Percentiles rank a stretch among this genome's conserved stretches.
Evolutionary conservation across 306 rosid genomes (phyloP).

Genomic region (Medicago arabica): DNA sequence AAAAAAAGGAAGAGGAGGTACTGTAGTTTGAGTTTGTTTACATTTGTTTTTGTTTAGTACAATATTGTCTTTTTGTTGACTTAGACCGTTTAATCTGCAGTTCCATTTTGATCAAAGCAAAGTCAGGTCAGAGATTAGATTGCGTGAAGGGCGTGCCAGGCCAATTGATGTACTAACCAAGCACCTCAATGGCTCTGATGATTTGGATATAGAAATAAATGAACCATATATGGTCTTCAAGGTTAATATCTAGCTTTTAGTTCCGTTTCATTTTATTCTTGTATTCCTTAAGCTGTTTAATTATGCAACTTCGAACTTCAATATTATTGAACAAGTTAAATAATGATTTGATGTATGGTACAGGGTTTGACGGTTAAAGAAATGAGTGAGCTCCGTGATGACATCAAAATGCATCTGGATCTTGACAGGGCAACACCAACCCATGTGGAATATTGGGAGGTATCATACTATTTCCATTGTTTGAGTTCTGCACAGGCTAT

Average conservation of each 20-base stretch:
- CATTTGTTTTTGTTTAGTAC: slow-evolving; percentile 29
- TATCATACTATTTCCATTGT: slow-evolving; percentile 43
- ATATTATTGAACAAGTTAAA: slow-evolving; percentile 27
- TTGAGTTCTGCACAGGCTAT: slow-evolving; percentile 2
- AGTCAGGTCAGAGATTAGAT: slow-evolving; percentile 93
- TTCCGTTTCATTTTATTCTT: slow-evolving; percentile 9
- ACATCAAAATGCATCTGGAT: slow-evolving; percentile 98
- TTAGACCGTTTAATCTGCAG: slow-evolving; percentile 51
- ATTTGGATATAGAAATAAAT: slow-evolving; percentile 82
- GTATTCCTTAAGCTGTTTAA: slow-evolving; percentile 5
- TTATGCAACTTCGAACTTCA: slow-evolving; percentile 15
- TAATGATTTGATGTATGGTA: slow-evolving; percentile 41
- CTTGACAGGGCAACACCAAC: slow-evolving; percentile 93
- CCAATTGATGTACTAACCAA: slow-evolving; percentile 91
- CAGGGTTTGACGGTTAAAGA: slow-evolving; percentile 98
- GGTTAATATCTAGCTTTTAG: slow-evolving; percentile 51
- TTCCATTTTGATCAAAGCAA: slow-evolving; percentile 99
- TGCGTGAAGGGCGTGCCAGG: slow-evolving; percentile 95
- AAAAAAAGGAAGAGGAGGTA: slow-evolving; percentile 98
- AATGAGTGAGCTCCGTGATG: slow-evolving; percentile 95
- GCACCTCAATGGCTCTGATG: slow-evolving; percentile 86
- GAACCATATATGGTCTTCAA: slow-evolving; percentile 96
- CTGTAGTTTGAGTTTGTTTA: slow-evolving; percentile 28
- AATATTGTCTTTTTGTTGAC: slow-evolving; percentile 33
- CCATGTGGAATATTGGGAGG: slow-evolving; percentile 97